Conservation (phyloP, 352 stramenopile species). For the Phytopythium boreale region DNA sequence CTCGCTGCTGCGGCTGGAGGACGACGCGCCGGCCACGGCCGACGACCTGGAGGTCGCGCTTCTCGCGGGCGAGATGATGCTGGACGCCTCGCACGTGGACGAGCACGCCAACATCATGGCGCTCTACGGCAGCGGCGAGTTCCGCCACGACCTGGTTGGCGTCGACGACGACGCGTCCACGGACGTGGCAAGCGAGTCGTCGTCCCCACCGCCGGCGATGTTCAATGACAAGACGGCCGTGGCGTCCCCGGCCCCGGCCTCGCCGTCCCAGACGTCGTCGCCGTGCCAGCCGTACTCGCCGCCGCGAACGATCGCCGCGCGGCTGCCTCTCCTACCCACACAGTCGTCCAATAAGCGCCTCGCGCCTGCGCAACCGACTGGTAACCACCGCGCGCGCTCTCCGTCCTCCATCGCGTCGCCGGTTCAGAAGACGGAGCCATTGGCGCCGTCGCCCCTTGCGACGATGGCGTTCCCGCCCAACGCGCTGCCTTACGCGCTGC, state of each 20-base stretch:
- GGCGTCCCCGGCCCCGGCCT: constrained; percentile 15
- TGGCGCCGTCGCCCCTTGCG: constrained; percentile 7
- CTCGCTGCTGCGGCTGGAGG: constrained; percentile 34
- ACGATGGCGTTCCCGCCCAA: constrained; percentile 13
- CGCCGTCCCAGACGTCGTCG: not conserved
- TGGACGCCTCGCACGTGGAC: constrained; percentile 12
- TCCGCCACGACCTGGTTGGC: not conserved
- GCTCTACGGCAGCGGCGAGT: not conserved
- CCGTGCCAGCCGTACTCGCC: constrained; percentile 3
- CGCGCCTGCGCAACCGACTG: not conserved
- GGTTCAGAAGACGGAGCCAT: constrained; percentile 2
- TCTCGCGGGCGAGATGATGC: constrained; percentile 18
- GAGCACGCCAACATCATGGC: constrained; percentile 6
- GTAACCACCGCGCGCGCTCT: no score
- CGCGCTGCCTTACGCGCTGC: constrained; percentile 54
- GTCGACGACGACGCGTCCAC: constrained; percentile 25
- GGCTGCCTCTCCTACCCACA: not conserved
- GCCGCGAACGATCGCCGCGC: not conserved
- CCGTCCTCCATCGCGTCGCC: not conserved
- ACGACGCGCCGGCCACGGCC: constrained; percentile 6
- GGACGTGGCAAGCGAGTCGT: constrained; percentile 40
- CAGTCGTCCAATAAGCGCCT: not conserved
- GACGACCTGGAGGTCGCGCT: constrained; percentile 21
- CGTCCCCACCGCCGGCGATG: constrained; percentile 40
- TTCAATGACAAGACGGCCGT: constrained; percentile 18